Conservation (phyloP, 208 protist species). For the Phytomonas francai region DNA sequence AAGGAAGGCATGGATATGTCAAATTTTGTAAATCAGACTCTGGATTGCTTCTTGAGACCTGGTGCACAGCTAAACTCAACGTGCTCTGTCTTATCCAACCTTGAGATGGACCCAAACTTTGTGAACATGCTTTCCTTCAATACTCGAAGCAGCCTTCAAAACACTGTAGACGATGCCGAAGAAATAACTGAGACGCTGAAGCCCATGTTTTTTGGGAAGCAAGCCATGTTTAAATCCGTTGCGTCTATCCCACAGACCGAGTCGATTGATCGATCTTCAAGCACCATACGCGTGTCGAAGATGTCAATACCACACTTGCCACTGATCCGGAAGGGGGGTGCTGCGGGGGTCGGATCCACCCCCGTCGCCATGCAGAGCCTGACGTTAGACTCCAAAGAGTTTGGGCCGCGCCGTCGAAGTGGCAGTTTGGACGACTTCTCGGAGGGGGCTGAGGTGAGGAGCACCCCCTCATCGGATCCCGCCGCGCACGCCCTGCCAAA, state of each 20-base stretch:
- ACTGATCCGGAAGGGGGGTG: neutral
- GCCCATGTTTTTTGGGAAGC: slow-evolving; percentile 30
- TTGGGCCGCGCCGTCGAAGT: neutral
- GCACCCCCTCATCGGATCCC: neutral
- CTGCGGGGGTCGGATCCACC: neutral
- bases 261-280: neutral
- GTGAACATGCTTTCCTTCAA: slow-evolving; percentile 28
- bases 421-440: neutral
- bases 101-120: slow-evolving; percentile 32
- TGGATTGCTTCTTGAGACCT: slow-evolving; percentile 27
- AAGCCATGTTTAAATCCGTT: slow-evolving; percentile 31
- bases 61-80: slow-evolving; percentile 14
- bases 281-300: neutral
- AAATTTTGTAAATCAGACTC: slow-evolving; percentile 31
- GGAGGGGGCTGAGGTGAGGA: neutral
- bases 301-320: neutral
- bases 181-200: slow-evolving; percentile 16
- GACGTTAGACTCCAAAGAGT: neutral
- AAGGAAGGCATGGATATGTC: slow-evolving; percentile 21
- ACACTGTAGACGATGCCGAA: slow-evolving; percentile 4
- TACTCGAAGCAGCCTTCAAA: slow-evolving; percentile 20
- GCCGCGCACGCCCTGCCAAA: too few species aligned
- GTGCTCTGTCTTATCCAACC: slow-evolving; percentile 29
- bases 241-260: neutral
- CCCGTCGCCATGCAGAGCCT: neutral